Evolutionary conservation across 2,329 filamentous ascomycete species (phyloP).

Genomic region (Calycina marina): DNA sequence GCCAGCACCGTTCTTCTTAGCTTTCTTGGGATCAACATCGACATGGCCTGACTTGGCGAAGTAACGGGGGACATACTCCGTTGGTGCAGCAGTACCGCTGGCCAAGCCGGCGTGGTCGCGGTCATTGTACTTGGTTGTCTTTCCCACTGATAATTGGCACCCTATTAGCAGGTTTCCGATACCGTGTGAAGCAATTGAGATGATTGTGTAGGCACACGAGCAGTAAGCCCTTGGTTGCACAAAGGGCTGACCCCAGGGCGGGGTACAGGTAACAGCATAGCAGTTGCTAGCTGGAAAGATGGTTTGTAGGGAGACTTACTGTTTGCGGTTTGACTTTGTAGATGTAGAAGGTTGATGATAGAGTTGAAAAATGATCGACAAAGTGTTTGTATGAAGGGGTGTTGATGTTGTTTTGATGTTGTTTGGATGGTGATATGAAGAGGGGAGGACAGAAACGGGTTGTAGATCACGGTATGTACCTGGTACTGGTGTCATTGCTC

Average conservation of each 20-base stretch:
- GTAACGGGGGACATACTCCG: constrained; percentile 71
- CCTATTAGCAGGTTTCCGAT: constrained; percentile 11
- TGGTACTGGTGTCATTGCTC: too few species aligned
- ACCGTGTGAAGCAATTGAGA: constrained; percentile 5
- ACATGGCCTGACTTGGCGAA: constrained; percentile 78
- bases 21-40: constrained; percentile 76
- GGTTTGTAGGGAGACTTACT: constrained; percentile 14
- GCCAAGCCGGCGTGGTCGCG: constrained; percentile 63
- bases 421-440: background rate
- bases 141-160: constrained; percentile 57
- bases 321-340: constrained; percentile 10
- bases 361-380: constrained; percentile 1
- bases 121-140: constrained; percentile 90
- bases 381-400: background rate
- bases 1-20: constrained; percentile 91
- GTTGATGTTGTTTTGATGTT: constrained; percentile 1
- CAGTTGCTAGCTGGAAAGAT: too few species aligned
- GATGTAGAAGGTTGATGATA: constrained; percentile 2
- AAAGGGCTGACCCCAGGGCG: constrained; percentile 6
- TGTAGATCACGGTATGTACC: too few species aligned
- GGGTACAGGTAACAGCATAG: constrained; percentile 9
- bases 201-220: constrained; percentile 4
- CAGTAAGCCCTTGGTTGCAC: constrained; percentile 1
- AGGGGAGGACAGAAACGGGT: constrained; percentile 1
- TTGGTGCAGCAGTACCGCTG: constrained; percentile 40